phyloP scores from a whole-genome alignment of 495 filamentous ascomycete species.

The Tirmania nivea region DNA sequence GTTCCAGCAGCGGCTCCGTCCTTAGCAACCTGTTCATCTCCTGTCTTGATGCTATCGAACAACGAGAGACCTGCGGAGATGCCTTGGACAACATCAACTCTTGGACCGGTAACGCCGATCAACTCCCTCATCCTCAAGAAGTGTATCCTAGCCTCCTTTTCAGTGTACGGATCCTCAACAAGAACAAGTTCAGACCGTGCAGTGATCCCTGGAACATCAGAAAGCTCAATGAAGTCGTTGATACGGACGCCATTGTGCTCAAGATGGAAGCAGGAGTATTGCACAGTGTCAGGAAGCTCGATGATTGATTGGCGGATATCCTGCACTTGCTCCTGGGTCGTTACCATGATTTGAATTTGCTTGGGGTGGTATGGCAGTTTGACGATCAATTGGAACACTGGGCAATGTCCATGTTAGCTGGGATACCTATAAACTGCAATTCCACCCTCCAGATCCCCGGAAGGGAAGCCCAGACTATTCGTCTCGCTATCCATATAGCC shows the following conservation, averaged over 20 bases:
- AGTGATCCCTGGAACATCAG: conserved; percentile 63
- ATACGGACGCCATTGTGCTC: conserved; percentile 65
- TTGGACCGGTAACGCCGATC: conserved; percentile 73
- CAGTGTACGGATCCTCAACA: conserved; percentile 91
- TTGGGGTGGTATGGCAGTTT: conserved; percentile 61
- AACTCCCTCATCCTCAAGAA: conserved; percentile 74
- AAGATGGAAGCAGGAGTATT: conserved; percentile 97
- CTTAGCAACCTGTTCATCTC: conserved; percentile 24
- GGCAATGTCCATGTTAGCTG: no score
- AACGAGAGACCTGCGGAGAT: conserved; percentile 70
- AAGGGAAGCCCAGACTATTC: no score
- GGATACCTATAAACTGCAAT: no score
- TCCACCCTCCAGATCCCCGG: no score
- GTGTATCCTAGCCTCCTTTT: conserved; percentile 94
- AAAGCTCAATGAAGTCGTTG: conserved; percentile 88
- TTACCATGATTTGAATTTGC: conserved; percentile 71
- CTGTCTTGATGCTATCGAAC: conserved; percentile 46
- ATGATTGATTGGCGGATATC: conserved; percentile 93
- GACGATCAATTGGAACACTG: conserved; percentile 59
- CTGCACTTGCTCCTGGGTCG: conserved; percentile 84
- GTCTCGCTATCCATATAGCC: no score
- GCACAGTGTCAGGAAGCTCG: conserved; percentile 77
- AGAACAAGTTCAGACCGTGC: conserved; percentile 54
- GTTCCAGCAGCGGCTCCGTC: conserved; percentile 27
- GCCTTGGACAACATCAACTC: conserved; percentile 72